Percentiles rank a stretch among this genome's conserved stretches.
Conservation (phyloP, 202 grass and related monocot genomes). For the Setaria italica region DNA sequence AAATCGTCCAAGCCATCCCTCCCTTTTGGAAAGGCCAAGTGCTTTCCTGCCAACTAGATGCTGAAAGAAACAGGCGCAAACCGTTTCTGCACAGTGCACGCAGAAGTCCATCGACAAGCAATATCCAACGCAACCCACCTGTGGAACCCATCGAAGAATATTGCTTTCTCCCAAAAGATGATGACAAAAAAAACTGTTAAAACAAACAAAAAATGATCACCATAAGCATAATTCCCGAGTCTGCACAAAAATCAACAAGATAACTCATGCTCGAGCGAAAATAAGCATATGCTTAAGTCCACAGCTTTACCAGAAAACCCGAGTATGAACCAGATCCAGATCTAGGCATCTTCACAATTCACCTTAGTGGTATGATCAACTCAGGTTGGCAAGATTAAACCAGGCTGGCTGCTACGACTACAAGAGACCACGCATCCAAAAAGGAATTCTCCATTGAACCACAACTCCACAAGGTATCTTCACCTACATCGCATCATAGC, state of each 20-base stretch:
- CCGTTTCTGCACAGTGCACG: neutral
- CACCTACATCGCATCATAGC: constrained; percentile 15
- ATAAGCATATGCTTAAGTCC: neutral
- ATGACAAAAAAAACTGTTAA: no score
- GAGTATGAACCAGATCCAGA: constrained; percentile 16
- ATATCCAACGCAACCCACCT: no score
- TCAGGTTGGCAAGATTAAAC: constrained; percentile 3
- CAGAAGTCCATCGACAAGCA: no score
- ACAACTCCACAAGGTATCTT: neutral
- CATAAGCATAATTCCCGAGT: no score
- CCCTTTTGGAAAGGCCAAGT: constrained; percentile 16
- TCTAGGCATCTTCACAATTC: neutral
- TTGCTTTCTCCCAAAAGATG: neutral
- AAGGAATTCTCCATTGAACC: neutral
- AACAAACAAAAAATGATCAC: no score
- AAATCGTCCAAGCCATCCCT: constrained; percentile 20
- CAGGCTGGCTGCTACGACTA: neutral
- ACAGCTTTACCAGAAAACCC: neutral
- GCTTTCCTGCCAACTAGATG: constrained; percentile 42
- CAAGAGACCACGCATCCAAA: neutral
- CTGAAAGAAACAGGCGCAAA: constrained; percentile 17
- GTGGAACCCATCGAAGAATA: neutral
- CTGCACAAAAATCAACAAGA: neutral
- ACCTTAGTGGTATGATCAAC: neutral
- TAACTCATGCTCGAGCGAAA: neutral